These are phyloP conservation scores for Rubia yunnanensis DNA, from an alignment of 257 asterid genomes.

Conservation along the genomic window DNA sequence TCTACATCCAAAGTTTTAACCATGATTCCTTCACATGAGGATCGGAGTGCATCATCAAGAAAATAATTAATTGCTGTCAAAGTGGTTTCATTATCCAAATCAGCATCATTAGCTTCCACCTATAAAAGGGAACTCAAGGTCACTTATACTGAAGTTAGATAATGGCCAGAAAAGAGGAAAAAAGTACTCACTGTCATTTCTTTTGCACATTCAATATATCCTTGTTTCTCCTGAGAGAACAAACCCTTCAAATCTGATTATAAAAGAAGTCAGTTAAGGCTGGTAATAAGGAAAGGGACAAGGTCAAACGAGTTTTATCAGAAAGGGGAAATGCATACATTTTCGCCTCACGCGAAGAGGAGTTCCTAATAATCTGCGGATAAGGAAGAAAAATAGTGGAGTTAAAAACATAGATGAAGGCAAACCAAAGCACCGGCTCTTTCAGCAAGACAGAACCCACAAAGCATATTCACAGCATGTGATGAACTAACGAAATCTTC, in stretches of 20 bases:
- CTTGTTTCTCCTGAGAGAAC: slow-evolving; percentile 55
- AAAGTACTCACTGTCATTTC: slow-evolving; percentile 58
- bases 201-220: slow-evolving; percentile 69
- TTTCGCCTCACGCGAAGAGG: slow-evolving; percentile 71
- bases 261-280: slow-evolving; percentile 16
- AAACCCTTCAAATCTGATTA: slow-evolving; percentile 58
- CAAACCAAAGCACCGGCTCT: background rate
- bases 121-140: slow-evolving; percentile 23
- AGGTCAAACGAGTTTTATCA: background rate
- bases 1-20: slow-evolving; percentile 73
- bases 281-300: slow-evolving; percentile 2
- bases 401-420: background rate
- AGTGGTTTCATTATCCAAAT: slow-evolving; percentile 50
- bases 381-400: slow-evolving; percentile 5
- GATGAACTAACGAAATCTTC: background rate
- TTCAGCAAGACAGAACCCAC: background rate
- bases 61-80: slow-evolving; percentile 50
- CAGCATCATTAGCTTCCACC: slow-evolving; percentile 65
- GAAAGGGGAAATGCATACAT: slow-evolving; percentile 36
- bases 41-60: slow-evolving; percentile 51
- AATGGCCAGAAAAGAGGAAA: background rate
- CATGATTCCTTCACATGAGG: slow-evolving; percentile 92
- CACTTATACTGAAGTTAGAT: background rate
- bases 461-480: background rate
- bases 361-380: slow-evolving; percentile 60